Percentiles rank a stretch among this genome's conserved stretches.
These are phyloP conservation scores for Cladosporium sp. DNA, from an alignment of 2,329 filamentous ascomycete genomes.

Conservation along the genomic window DNA sequence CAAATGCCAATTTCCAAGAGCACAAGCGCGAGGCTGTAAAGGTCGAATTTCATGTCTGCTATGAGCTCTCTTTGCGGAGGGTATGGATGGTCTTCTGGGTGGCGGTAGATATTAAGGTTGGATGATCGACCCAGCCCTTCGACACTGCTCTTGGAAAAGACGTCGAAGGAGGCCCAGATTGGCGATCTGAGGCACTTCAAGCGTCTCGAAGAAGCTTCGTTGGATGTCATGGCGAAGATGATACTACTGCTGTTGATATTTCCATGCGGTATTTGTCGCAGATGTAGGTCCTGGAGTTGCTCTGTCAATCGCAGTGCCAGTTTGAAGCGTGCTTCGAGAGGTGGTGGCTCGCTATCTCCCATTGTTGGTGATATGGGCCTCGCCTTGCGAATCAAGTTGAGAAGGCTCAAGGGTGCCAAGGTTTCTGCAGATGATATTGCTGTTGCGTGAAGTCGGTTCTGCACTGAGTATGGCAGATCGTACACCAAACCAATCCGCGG, in stretches of 20 bases:
- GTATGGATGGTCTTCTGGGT: slow-evolving; percentile 48
- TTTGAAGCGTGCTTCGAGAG: slow-evolving; percentile 70
- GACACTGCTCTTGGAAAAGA: slow-evolving; percentile 58
- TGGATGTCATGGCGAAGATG: slow-evolving; percentile 54
- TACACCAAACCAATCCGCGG: slow-evolving; percentile 68
- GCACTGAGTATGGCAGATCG: slow-evolving; percentile 57
- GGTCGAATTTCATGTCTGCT: slow-evolving; percentile 49
- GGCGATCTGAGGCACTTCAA: slow-evolving; percentile 59
- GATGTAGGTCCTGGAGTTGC: slow-evolving; percentile 69
- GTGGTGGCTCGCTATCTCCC: slow-evolving; percentile 47
- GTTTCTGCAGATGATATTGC: slow-evolving; percentile 35
- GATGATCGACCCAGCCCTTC: slow-evolving; percentile 39
- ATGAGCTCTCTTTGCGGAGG: slow-evolving; percentile 44
- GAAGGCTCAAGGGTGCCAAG: slow-evolving; percentile 38
- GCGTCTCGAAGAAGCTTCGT: slow-evolving; percentile 42
- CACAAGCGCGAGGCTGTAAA: slow-evolving; percentile 69
- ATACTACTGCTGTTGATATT: slow-evolving; percentile 64
- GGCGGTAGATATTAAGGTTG: slow-evolving; percentile 58
- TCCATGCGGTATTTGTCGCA: slow-evolving; percentile 64
- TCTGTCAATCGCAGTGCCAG: slow-evolving; percentile 68
- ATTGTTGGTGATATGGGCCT: slow-evolving; percentile 39
- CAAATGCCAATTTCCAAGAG: slow-evolving; percentile 72
- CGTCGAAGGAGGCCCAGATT: slow-evolving; percentile 67
- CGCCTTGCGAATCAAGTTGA: slow-evolving; percentile 44
- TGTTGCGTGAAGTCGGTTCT: slow-evolving; percentile 47